Conservation (phyloP, 1,284 basidiomycete genomes). For the Termitomyces sp. region DNA sequence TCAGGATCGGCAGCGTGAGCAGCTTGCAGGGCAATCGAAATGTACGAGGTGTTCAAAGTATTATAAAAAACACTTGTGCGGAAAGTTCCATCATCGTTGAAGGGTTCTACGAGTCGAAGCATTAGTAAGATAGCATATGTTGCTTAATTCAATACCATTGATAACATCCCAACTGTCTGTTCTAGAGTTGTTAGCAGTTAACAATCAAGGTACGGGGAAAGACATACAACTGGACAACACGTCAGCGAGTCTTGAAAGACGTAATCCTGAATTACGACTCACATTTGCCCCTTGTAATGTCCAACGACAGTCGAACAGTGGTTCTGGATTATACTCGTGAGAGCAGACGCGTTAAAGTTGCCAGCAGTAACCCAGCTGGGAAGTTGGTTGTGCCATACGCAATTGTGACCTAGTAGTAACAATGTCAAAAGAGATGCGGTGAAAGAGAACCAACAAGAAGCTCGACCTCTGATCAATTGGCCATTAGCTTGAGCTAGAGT, state of each 20-base stretch:
- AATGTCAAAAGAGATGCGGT: neutral
- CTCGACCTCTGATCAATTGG: slow-evolving; percentile 34
- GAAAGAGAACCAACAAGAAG: slow-evolving; percentile 3
- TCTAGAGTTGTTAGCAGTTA: neutral
- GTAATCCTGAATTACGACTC: slow-evolving; percentile 15
- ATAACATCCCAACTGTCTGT: slow-evolving; percentile 29
- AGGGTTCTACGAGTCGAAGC: slow-evolving; percentile 32
- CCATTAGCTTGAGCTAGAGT: slow-evolving; percentile 38
- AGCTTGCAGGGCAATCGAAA: slow-evolving; percentile 36
- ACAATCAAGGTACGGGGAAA: neutral
- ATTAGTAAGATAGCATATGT: neutral
- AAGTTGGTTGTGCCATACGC: slow-evolving; percentile 54
- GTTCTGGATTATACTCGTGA: slow-evolving; percentile 39
- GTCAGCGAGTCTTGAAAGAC: slow-evolving; percentile 5
- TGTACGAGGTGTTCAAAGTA: slow-evolving; percentile 32
- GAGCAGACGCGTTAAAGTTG: slow-evolving; percentile 36
- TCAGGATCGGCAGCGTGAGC: slow-evolving; percentile 38
- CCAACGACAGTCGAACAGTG: slow-evolving; percentile 43
- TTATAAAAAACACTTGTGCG: slow-evolving; percentile 35
- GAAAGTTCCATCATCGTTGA: slow-evolving; percentile 56
- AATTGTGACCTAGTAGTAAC: slow-evolving; percentile 36
- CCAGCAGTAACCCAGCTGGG: slow-evolving; percentile 45
- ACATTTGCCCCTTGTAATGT: slow-evolving; percentile 47
- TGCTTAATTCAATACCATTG: slow-evolving; percentile 32
- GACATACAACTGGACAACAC: slow-evolving; percentile 18